Conservation (phyloP, 768 basidiomycete genomes). For the Cystofilobasidium macerans region DNA sequence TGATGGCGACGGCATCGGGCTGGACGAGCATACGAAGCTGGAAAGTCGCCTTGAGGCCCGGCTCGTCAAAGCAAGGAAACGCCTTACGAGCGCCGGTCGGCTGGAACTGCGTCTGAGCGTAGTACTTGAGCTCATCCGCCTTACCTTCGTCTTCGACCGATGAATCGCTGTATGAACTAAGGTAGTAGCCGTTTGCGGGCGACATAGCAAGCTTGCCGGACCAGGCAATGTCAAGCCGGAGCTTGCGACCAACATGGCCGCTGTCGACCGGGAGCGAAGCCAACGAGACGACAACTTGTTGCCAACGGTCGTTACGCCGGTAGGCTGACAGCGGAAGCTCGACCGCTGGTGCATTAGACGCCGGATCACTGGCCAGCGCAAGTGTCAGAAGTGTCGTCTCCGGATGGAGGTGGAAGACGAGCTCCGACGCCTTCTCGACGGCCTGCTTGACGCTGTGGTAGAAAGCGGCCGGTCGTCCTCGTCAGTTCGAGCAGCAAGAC, state of each 20-base stretch:
- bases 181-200: conserved; percentile 50
- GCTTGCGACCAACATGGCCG: conserved; percentile 31
- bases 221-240: conserved; percentile 51
- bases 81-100: conserved; percentile 5
- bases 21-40: conserved; percentile 64
- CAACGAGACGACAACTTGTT: conserved; percentile 51
- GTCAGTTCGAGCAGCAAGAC: neutral
- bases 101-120: conserved; percentile 4
- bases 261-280: too few relatives aligned
- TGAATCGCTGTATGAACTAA: conserved; percentile 33
- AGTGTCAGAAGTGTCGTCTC: too few relatives aligned
- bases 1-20: conserved; percentile 59
- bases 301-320: conserved; percentile 46
- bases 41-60: conserved; percentile 68
- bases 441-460: conserved; percentile 37
- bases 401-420: too few relatives aligned
- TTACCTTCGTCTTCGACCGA: conserved; percentile 42
- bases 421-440: too few relatives aligned
- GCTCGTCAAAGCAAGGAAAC: conserved; percentile 35
- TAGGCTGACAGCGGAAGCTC: conserved; percentile 52
- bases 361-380: conserved; percentile 41
- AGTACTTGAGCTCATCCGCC: conserved; percentile 32
- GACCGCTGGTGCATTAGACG: conserved; percentile 47
- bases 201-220: conserved; percentile 48
- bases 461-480: neutral